Conservation (phyloP, 73 alveolate genomes). For the Stentor coeruleus region DNA sequence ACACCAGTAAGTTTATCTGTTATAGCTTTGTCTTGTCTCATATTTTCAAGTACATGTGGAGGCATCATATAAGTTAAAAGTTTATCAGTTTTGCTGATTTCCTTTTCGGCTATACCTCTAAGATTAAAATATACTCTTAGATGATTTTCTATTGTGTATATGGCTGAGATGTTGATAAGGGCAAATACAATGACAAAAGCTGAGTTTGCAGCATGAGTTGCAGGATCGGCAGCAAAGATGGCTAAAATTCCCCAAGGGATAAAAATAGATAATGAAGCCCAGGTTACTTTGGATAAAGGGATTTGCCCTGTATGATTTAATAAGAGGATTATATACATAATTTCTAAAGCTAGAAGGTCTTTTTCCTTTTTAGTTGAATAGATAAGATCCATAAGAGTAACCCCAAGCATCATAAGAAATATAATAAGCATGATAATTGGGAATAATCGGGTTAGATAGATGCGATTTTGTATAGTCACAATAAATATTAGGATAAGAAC, state of each 20-base stretch:
- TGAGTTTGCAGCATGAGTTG: background rate
- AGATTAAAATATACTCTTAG: conserved; percentile 32
- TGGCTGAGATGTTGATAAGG: conserved; percentile 1
- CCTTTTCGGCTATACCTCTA: conserved; percentile 43
- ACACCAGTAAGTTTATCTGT: conserved; percentile 85
- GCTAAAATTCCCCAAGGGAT: conserved; percentile 2
- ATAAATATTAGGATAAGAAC: background rate
- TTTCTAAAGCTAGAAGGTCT: background rate
- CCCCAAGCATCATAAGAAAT: background rate
- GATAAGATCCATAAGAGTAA: background rate
- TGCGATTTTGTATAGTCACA: background rate
- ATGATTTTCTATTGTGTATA: background rate
- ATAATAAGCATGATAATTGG: background rate
- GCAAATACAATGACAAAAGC: background rate
- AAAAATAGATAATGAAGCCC: background rate
- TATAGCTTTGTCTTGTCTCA: conserved; percentile 52
- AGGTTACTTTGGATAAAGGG: background rate
- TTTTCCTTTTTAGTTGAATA: background rate
- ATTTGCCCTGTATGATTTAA: background rate
- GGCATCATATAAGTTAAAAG: conserved; percentile 63
- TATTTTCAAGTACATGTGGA: conserved; percentile 62
- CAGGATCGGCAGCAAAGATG: background rate
- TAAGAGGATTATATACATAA: background rate
- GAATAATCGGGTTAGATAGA: background rate
- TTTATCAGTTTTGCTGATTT: conserved; percentile 56